Conservation (phyloP, 139 green algal genomes). For the Yamagishiella unicocca region DNA sequence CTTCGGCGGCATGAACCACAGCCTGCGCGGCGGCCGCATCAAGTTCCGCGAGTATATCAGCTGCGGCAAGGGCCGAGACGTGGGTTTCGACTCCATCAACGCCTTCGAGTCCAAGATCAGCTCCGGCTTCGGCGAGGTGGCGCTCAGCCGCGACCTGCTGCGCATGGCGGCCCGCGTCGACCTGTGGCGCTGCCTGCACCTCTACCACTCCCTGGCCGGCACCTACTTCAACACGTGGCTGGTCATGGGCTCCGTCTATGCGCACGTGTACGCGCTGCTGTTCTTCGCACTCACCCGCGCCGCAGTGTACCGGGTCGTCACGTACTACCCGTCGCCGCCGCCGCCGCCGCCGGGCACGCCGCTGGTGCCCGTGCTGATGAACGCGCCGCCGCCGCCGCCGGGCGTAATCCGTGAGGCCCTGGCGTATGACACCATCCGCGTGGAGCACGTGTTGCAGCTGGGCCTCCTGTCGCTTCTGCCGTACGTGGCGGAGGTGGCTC, state of each 20-base stretch:
- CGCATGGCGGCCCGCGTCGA: constrained; percentile 79
- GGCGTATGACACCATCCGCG: constrained; percentile 57
- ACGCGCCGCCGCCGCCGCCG: background rate
- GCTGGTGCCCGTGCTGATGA: background rate
- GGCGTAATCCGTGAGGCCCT: constrained; percentile 43
- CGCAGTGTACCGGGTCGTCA: background rate
- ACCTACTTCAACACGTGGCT: constrained; percentile 87
- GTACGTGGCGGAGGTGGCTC: constrained; percentile 74
- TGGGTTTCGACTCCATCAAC: constrained; percentile 92
- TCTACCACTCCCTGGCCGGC: constrained; percentile 61
- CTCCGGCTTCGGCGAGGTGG: constrained; percentile 84
- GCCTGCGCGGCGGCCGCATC: constrained; percentile 77
- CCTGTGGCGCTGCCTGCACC: constrained; percentile 77
- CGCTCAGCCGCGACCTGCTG: constrained; percentile 81
- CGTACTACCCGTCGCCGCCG: constrained; percentile 27
- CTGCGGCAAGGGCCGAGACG: constrained; percentile 88
- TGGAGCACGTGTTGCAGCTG: constrained; percentile 79
- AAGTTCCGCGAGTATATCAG: constrained; percentile 91
- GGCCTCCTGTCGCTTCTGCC: constrained; percentile 78
- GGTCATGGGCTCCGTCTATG: constrained; percentile 83
- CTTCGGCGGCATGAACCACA: constrained; percentile 84
- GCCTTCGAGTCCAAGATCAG: constrained; percentile 89
- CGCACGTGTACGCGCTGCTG: constrained; percentile 66
- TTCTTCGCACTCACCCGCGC: constrained; percentile 51
- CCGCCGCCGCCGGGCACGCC: constrained; percentile 2